A percentile compares a stretch with the other conserved stretches of the same genome.
phyloP scores from a whole-genome alignment of 805 yeast species.

The Ogataea neopini region DNA sequence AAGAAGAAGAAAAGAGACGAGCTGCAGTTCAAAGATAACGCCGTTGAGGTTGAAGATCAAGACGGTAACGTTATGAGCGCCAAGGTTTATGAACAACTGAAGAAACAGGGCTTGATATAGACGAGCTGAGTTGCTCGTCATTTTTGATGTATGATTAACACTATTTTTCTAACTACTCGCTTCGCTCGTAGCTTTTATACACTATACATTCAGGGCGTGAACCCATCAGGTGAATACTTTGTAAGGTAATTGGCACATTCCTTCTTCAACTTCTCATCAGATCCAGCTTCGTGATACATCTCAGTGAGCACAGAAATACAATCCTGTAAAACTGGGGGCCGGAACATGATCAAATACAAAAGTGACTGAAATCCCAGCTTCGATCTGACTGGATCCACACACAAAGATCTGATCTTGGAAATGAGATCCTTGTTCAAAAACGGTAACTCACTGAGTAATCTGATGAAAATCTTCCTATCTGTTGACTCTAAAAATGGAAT shows the following conservation, averaged over 20 bases:
- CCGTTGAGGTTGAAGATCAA: conserved; percentile 84
- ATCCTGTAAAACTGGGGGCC: conserved; percentile 75
- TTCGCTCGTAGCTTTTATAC: too few species aligned
- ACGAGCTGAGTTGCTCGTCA: too few species aligned
- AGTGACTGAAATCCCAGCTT: conserved; percentile 81
- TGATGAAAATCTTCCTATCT: conserved; percentile 78
- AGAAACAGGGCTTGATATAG: conserved; percentile 87
- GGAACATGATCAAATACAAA: conserved; percentile 80
- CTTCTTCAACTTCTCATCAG: conserved; percentile 50
- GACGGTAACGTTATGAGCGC: conserved; percentile 92
- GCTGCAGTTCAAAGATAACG: conserved; percentile 48
- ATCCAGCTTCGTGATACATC: conserved; percentile 40
- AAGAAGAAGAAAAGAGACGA: conserved; percentile 38
- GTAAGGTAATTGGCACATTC: conserved; percentile 47
- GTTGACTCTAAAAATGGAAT: conserved; percentile 81
- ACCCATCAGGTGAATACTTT: conserved; percentile 40
- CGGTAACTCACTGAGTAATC: conserved; percentile 88
- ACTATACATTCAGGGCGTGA: background rate
- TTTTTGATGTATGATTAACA: too few species aligned
- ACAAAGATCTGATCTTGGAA: conserved; percentile 64
- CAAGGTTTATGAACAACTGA: conserved; percentile 78
- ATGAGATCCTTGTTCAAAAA: conserved; percentile 64
- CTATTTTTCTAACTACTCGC: too few species aligned
- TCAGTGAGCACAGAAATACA: conserved; percentile 52
- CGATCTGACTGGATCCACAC: conserved; percentile 82